A percentile compares a stretch with the other conserved stretches of the same genome.
Evolutionary conservation across 2,329 filamentous ascomycete species (phyloP).

Genomic region (Sordariomycetes sp.): DNA sequence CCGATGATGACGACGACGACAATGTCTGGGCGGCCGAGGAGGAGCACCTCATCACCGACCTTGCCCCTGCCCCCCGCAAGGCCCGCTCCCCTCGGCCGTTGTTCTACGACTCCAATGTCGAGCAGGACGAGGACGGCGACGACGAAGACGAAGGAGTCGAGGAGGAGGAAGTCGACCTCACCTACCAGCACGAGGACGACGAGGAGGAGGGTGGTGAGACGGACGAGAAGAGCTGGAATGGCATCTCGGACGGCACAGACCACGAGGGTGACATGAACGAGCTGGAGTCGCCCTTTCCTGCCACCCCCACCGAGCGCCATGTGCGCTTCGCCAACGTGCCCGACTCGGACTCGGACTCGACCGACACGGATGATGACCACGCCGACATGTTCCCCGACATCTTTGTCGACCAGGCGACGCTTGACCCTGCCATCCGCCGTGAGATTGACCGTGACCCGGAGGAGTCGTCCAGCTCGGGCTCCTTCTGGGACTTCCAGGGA

Average conservation of each 20-base stretch:
- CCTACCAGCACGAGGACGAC: slow-evolving; percentile 3
- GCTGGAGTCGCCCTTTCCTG: slow-evolving; percentile 19
- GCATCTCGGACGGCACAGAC: slow-evolving; percentile 40
- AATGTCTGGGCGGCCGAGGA: slow-evolving; percentile 72
- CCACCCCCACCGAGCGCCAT: slow-evolving; percentile 38
- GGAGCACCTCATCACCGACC: slow-evolving; percentile 51
- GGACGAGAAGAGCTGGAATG: slow-evolving; percentile 39
- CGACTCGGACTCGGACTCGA: slow-evolving; percentile 56
- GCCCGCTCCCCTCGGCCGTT: slow-evolving; percentile 40
- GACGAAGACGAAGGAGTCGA: slow-evolving; percentile 25
- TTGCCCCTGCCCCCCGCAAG: slow-evolving; percentile 28
- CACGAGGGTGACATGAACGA: slow-evolving; percentile 19
- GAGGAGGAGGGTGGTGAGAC: slow-evolving; percentile 17
- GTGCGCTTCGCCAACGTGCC: slow-evolving; percentile 65
- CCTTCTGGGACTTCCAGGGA: slow-evolving; percentile 53
- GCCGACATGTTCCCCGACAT: slow-evolving; percentile 66
- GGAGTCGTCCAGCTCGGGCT: slow-evolving; percentile 43
- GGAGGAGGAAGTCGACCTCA: slow-evolving; percentile 25
- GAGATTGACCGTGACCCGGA: slow-evolving; percentile 62
- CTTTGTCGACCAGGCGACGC: slow-evolving; percentile 63
- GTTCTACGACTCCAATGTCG: slow-evolving; percentile 18
- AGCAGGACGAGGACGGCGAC: slow-evolving; percentile 26
- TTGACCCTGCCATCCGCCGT: slow-evolving; percentile 62
- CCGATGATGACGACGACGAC: slow-evolving; percentile 67
- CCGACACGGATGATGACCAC: slow-evolving; percentile 45